Base-by-base conservation (phyloP, 805 yeast species). In the Clavispora asparagi region DNA sequence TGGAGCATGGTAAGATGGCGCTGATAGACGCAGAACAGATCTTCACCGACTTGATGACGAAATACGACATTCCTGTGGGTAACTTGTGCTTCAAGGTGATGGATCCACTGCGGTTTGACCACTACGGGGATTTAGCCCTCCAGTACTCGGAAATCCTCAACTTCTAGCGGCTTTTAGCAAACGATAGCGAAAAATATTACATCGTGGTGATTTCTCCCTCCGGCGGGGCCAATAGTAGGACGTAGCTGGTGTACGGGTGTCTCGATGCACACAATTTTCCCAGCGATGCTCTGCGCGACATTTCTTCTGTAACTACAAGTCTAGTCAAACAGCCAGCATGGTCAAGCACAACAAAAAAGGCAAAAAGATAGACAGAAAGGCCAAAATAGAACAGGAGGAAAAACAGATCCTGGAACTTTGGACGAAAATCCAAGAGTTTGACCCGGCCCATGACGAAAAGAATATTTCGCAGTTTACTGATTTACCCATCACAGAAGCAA, bases 401-500 rank as follows among this genome's bases (percentile, higher is more conserved):
- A 62, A 69, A 35, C 68, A 64, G 38, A 52, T 76, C 17, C 56
- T 55, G n/a, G 63, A 61, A 4, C 64, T 88, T n/a, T 76, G 77
- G 48, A 61, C 70, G 17, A 67, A 71, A 48, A 76, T 85, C 36
- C 70, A 77, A 19, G 81, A 77, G 38, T 79, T 75, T 55, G 87
- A 83, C 51, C 69, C 76, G 1, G 62, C 62, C 12, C 45, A 52
- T 1, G 62, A 55, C 43, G 71, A 60, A 27, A 47, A 50, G 31
- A 40, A 30, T 7, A 50, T 61, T 28, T 49, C 75, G 3, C 81
- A 79, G 52, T 90, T 90, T 61, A 74, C 75, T 43, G 91, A 91
- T 48, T 73, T 91, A n/a, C 97, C 97, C 8, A 62, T 91, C 27
- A 77, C 90, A 4, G 60, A 68, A 8, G 70, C 71, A 4, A 84